Base-by-base conservation (phyloP, 1,139 yeast species). In the Candida sp. region DNA sequence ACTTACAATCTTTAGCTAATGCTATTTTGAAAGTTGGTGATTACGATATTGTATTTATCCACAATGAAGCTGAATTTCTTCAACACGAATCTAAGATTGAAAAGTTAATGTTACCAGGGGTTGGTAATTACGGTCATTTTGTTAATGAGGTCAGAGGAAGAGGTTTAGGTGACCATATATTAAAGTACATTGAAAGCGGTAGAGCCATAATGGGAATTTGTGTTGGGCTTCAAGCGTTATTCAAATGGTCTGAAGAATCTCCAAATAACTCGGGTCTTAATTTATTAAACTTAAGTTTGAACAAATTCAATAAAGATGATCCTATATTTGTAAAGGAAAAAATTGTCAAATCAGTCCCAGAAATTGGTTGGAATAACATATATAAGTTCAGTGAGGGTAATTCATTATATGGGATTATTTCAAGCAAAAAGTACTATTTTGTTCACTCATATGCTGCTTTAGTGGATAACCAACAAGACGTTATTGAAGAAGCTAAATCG, bases 91-190 rank as follows among this genome's bases (percentile, higher is more conserved):
- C 58, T n/a, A 58, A 68, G 11, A 84, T 85, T 40, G 68, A 72
- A 38, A 80, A 70, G 55, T 66, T 87, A 48, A 71, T 87, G 44
- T 76, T 93, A 36, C 99, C 99, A 11, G 99, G 99, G 22, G 99
- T 93, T 5, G 99, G 99, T 23, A 91, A 90, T 61, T 93, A 82
- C 63, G 99, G 96, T 35, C 98, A 93, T 61, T 91, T 93, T 61
- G 89, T 90, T 49, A 79, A 78, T 43, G 81, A 87, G 53, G 64
- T 93, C 42, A 75, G 74, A 43, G 70, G 70, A 3, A 74, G 87
- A 47, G 79, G 82, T 0, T 80, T 93, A 45, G 80, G 75, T 9
- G 77, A 70, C 30, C 95, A 95, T 0, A 70, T 93, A 30, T 68
- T 65, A 42, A 65, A 75, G 39, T 90, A 88, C 55, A 81, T 90